A percentile compares a stretch with the other conserved stretches of the same genome.
These are phyloP conservation scores for Saprolegnia diclina DNA, from an alignment of 352 stramenopile genomes.

Conservation along the genomic window DNA sequence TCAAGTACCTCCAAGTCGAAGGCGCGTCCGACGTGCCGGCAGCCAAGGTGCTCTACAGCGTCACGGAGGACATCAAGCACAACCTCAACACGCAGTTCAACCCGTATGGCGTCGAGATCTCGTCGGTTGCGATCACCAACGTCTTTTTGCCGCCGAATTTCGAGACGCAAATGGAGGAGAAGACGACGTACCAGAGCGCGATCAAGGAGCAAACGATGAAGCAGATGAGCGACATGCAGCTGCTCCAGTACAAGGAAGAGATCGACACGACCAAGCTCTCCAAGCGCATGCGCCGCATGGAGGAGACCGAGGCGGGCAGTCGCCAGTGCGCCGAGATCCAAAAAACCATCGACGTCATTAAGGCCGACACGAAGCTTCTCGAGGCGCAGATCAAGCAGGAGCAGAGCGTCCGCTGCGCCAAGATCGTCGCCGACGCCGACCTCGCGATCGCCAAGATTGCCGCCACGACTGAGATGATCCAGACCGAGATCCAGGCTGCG, in stretches of 20 bases:
- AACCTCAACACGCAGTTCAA: constrained; percentile 75
- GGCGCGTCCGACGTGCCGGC: constrained; percentile 17
- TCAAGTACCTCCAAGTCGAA: constrained; percentile 32
- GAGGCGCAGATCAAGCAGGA: constrained; percentile 43
- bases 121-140: constrained; percentile 68
- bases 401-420: constrained; percentile 39
- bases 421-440: constrained; percentile 35
- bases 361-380: constrained; percentile 36
- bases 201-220: constrained; percentile 78
- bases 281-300: constrained; percentile 48
- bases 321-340: constrained; percentile 46
- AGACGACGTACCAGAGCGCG: constrained; percentile 55
- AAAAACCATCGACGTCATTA: constrained; percentile 47
- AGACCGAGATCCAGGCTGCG: constrained; percentile 35
- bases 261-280: constrained; percentile 52
- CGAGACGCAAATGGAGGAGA: constrained; percentile 59
- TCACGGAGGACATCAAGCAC: constrained; percentile 64
- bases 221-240: constrained; percentile 69
- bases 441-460: constrained; percentile 44
- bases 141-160: constrained; percentile 55
- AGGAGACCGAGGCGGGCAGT: constrained; percentile 57
- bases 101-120: constrained; percentile 66
- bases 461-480: constrained; percentile 40
- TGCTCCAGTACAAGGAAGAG: constrained; percentile 54
- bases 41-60: constrained; percentile 37